Base-by-base conservation (phyloP, 2,329 filamentous ascomycete species). In the Botrytis galanthina region DNA sequence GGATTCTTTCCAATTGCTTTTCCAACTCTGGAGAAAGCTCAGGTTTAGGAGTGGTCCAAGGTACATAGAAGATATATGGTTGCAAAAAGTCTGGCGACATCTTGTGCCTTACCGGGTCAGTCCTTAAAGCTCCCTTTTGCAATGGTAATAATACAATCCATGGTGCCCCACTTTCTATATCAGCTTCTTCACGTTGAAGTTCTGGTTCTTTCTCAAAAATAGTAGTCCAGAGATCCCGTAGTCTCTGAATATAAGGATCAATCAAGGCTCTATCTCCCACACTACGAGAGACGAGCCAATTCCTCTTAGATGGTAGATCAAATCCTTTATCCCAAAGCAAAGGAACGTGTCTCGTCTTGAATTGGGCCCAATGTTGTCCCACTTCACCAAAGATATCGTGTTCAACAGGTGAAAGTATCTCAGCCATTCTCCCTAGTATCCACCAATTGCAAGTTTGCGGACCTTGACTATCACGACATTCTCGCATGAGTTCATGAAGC, bases 381-480 rank as follows among this genome's bases (percentile, higher is more conserved):
- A 69, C 66, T 57, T 69, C 46, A 32, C 48, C 37, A 32, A 69
- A 69, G 3, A 69, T 57, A 57, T 69, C 66, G 42, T 48, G 66
- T 20, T 69, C 66, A 14, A 44, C 66, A 18, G 66, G 66, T 26
- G 66, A 37, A 57, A 69, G 66, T 69, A 69, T 69, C 48, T 69
- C 66, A 4, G 66, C 66, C 48, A 69, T 69, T 44, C 66, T 69
- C 39, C 66, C 66, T 22, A 69, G n/a, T 57, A 42, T 42, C 35
- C 39, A 69, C 66, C 66, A 69, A 32, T 42, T n/a, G 37, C 66
- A 69, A 26, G 12, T 16, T 69, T 59, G 35, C 16, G 48, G 66
- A 6, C 48, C 48, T 20, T 37, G 16, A 0, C 29, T 42, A 4
- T 57, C 66, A 44, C 48, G 66, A 69, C 48, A 57, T 69, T 69